A percentile compares a stretch with the other conserved stretches of the same genome.
These are phyloP conservation scores for Thuja plicata DNA, from an alignment of 83 land plant species.

Conservation along the genomic window DNA sequence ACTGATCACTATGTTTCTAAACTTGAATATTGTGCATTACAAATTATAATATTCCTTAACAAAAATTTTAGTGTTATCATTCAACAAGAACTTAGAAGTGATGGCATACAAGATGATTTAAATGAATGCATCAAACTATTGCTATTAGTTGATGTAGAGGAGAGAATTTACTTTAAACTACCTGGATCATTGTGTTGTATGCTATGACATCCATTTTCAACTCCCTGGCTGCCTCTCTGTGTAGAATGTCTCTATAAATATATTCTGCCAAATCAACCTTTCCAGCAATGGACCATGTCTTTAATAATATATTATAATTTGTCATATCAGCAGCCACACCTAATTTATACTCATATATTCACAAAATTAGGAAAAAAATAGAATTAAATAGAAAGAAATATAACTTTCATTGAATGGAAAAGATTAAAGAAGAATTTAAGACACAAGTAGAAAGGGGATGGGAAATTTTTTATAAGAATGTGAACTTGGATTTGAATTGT, in stretches of 20 bases:
- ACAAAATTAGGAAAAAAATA: neutral
- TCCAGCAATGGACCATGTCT: no score
- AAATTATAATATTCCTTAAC: neutral
- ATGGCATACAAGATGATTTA: no score
- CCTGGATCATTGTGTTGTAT: slow-evolving; percentile 80
- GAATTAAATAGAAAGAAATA: neutral
- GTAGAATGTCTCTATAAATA: slow-evolving; percentile 47
- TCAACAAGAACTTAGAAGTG: neutral
- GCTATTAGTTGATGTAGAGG: slow-evolving; percentile 10
- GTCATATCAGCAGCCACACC: slow-evolving; percentile 65
- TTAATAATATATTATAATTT: slow-evolving; percentile 75
- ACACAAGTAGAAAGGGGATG: slow-evolving; percentile 13
- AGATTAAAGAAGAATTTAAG: neutral
- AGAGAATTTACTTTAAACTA: neutral
- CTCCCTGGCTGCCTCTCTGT: slow-evolving; percentile 36
- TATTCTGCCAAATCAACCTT: slow-evolving; percentile 61
- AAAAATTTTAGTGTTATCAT: neutral
- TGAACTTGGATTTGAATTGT: neutral
- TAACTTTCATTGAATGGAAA: neutral
- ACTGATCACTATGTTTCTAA: slow-evolving; percentile 1
- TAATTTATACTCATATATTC: slow-evolving; percentile 40
- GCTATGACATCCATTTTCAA: slow-evolving; percentile 70
- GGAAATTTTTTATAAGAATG: neutral
- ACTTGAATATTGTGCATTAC: neutral
- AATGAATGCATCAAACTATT: neutral